These are phyloP conservation scores for Alternaria alternata DNA, from an alignment of 2,329 filamentous ascomycete species.

Conservation along the genomic window DNA sequence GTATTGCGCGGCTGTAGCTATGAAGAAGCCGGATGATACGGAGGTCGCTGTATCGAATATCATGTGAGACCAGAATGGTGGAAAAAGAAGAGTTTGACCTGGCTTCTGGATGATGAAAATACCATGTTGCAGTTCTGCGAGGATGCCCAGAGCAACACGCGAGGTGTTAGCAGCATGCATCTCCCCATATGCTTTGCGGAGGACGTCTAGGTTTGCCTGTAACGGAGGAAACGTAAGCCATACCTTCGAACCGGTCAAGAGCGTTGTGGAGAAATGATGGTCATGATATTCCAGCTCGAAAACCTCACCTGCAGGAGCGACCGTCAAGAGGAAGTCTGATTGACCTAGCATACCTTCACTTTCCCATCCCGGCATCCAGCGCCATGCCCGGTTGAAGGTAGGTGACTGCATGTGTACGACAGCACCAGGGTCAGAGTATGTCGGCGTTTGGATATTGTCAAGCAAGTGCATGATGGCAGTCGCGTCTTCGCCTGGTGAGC, in stretches of 20 bases:
- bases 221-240: conserved; percentile 17
- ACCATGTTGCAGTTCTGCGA: conserved; percentile 13
- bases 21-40: conserved; percentile 12
- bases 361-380: conserved; percentile 4
- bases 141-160: neutral
- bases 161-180: neutral
- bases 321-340: conserved; percentile 3
- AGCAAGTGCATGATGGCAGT: conserved; percentile 12
- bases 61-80: conserved; percentile 19
- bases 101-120: conserved; percentile 24
- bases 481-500: conserved; percentile 10
- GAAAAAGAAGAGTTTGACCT: conserved; percentile 16
- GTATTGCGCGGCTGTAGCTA: conserved; percentile 12
- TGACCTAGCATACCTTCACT: conserved; percentile 13
- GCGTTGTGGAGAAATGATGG: conserved; percentile 11
- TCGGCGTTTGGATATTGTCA: conserved; percentile 13
- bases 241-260: conserved; percentile 21
- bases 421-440: conserved; percentile 12
- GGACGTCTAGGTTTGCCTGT: neutral
- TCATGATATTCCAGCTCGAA: conserved; percentile 19
- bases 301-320: conserved; percentile 16
- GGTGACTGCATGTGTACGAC: conserved; percentile 20
- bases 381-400: conserved; percentile 8
- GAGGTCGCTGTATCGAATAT: conserved; percentile 10
- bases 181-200: conserved; percentile 1